These are phyloP conservation scores for Zygotorulaspora florentina DNA, from an alignment of 805 yeast species.

Conservation along the genomic window DNA sequence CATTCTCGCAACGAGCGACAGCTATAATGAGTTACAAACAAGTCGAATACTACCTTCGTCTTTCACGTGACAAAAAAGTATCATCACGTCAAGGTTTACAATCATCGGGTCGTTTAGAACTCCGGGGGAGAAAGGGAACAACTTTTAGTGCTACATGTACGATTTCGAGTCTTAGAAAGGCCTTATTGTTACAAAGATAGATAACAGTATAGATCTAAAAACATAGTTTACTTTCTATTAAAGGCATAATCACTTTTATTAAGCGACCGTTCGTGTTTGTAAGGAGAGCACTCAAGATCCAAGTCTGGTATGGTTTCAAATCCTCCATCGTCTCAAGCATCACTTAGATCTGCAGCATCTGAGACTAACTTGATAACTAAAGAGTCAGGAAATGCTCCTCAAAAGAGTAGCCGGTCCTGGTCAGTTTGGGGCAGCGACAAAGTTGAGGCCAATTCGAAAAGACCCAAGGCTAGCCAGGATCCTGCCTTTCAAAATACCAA, in stretches of 20 bases:
- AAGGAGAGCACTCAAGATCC: not conserved
- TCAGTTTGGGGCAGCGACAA: conserved; percentile 11
- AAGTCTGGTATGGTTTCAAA: conserved; percentile 5
- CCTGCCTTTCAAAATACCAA: not conserved
- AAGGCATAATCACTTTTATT: too few relatives aligned
- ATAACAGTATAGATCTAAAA: not conserved
- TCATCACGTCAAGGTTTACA: too few relatives aligned
- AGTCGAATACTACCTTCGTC: too few relatives aligned
- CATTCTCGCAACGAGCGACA: too few relatives aligned
- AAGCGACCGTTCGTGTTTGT: too few relatives aligned
- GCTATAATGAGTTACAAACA: too few relatives aligned
- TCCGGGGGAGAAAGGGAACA: not conserved
- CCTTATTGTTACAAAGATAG: too few relatives aligned
- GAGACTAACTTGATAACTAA: conserved; percentile 2
- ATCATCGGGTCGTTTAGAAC: not conserved
- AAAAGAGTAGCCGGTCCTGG: conserved; percentile 8
- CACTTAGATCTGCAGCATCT: conserved; percentile 7
- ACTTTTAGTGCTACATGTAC: not conserved
- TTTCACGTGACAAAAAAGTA: too few relatives aligned
- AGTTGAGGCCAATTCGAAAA: conserved; percentile 2
- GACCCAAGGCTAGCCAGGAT: not conserved
- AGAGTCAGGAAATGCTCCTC: not conserved
- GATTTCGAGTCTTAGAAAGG: too few relatives aligned
- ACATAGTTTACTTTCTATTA: not conserved
- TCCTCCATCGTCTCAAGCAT: conserved; percentile 8